Conservation (phyloP, 2,329 filamentous ascomycete genomes). For the Eurotiales sp. region DNA sequence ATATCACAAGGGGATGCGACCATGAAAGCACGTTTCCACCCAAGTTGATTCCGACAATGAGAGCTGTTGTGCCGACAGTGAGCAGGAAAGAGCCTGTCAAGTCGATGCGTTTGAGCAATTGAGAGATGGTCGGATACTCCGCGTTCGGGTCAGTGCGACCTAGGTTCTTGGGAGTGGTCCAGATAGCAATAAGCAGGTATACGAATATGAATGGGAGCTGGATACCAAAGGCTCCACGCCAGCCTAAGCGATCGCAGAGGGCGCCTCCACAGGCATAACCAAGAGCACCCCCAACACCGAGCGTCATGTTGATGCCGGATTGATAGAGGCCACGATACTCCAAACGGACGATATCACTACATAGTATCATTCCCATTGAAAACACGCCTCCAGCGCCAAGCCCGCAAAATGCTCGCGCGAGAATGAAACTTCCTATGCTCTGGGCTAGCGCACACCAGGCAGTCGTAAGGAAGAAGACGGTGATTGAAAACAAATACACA, state of each 20-base stretch:
- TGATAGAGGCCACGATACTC: slow-evolving; percentile 52
- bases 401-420: slow-evolving; percentile 67
- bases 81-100: slow-evolving; percentile 47
- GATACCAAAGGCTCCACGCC: slow-evolving; percentile 44
- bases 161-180: slow-evolving; percentile 43
- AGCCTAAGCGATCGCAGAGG: slow-evolving; percentile 38
- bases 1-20: slow-evolving; percentile 49
- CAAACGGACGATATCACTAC: slow-evolving; percentile 69
- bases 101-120: slow-evolving; percentile 49
- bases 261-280: slow-evolving; percentile 38
- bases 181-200: slow-evolving; percentile 41
- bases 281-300: slow-evolving; percentile 35
- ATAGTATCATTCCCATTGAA: slow-evolving; percentile 59
- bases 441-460: slow-evolving; percentile 67
- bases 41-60: slow-evolving; percentile 51
- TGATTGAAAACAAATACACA: slow-evolving; percentile 61
- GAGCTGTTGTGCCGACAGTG: slow-evolving; percentile 43
- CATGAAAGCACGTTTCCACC: slow-evolving; percentile 52
- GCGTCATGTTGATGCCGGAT: slow-evolving; percentile 38
- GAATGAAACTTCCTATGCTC: slow-evolving; percentile 67
- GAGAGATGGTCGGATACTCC: slow-evolving; percentile 37
- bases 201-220: slow-evolving; percentile 49
- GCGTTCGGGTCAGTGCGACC: slow-evolving; percentile 43
- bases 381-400: slow-evolving; percentile 69
- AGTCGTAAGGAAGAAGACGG: slow-evolving; percentile 62